A percentile compares a stretch with the other conserved stretches of the same genome.
Conservation (phyloP, 192 early-diverging fungal genomes). For the Podila verticillata region DNA sequence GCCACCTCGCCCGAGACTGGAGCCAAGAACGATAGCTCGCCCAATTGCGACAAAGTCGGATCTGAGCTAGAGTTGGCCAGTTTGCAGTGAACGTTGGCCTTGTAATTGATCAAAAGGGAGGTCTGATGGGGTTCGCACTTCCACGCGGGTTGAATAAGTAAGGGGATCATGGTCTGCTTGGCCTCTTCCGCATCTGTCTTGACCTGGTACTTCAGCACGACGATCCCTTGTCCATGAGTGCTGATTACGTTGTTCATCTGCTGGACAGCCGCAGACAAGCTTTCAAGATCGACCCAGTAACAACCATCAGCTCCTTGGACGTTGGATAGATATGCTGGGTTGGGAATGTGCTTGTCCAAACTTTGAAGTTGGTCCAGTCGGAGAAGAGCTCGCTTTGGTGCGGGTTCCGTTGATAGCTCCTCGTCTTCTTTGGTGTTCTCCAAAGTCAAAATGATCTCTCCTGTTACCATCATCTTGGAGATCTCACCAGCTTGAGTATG, state of each 20-base stretch:
- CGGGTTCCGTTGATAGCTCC: neutral
- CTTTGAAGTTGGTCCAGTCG: conserved; percentile 34
- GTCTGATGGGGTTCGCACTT: conserved; percentile 62
- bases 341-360: conserved; percentile 51
- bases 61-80: neutral
- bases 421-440: conserved; percentile 14
- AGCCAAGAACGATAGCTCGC: conserved; percentile 57
- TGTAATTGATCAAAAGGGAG: conserved; percentile 58
- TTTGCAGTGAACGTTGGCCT: conserved; percentile 45
- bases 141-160: conserved; percentile 57
- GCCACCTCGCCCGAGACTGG: conserved; percentile 56
- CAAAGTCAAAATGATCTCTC: conserved; percentile 55
- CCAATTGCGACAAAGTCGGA: neutral
- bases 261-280: conserved; percentile 33
- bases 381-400: conserved; percentile 41
- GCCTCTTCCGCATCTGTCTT: conserved; percentile 28
- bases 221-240: conserved; percentile 22
- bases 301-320: conserved; percentile 33
- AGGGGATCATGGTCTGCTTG: conserved; percentile 35
- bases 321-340: conserved; percentile 40
- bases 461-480: conserved; percentile 54
- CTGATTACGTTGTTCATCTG: neutral
- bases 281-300: conserved; percentile 52
- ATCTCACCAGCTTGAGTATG: conserved; percentile 55
- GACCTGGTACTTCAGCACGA: conserved; percentile 55